Conservation (phyloP, 2,329 filamentous ascomycete species). For the Neofusicoccum cordaticola region DNA sequence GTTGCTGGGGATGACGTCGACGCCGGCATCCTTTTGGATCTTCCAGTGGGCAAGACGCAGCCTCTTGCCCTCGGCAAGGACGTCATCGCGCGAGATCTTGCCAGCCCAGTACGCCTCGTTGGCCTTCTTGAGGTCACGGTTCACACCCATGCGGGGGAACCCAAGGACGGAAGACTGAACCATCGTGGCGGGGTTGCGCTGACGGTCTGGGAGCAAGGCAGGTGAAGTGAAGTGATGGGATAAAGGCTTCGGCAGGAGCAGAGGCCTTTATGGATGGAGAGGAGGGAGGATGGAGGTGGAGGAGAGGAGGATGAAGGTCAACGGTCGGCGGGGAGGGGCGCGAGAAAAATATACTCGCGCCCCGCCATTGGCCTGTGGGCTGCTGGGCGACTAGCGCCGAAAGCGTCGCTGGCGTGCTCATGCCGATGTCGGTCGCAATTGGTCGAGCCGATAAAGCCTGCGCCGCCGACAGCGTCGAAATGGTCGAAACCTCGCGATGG, state of each 20-base stretch:
- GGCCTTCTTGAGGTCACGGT: conserved; percentile 99
- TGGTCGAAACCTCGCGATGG: not conserved
- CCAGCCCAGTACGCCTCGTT: conserved; percentile 97
- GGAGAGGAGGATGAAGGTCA: conserved; percentile 1
- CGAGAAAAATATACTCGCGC: conserved; percentile 17
- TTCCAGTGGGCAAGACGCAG: conserved; percentile 97
- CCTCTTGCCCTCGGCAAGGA: conserved; percentile 92
- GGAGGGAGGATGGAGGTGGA: not conserved
- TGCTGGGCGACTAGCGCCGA: conserved; percentile 13
- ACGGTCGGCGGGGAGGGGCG: conserved; percentile 7
- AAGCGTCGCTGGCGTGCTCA: conserved; percentile 18
- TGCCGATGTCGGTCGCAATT: conserved; percentile 13
- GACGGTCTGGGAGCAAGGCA: not conserved
- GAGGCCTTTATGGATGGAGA: conserved; percentile 9
- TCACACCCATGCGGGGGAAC: conserved; percentile 97
- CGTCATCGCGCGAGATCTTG: conserved; percentile 88
- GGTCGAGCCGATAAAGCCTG: not conserved
- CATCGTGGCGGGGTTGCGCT: conserved; percentile 32
- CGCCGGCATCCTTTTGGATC: conserved; percentile 97
- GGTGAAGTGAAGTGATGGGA: not conserved
- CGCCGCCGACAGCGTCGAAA: not conserved
- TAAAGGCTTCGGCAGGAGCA: not conserved
- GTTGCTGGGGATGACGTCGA: conserved; percentile 97
- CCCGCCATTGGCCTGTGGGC: conserved; percentile 17
- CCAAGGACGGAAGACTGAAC: conserved; percentile 74